Evolutionary conservation across 2,329 filamentous ascomycete species (phyloP), one percentile per base, ranked within the genome.

Genomic region (Coniochaeta sp.): DNA sequence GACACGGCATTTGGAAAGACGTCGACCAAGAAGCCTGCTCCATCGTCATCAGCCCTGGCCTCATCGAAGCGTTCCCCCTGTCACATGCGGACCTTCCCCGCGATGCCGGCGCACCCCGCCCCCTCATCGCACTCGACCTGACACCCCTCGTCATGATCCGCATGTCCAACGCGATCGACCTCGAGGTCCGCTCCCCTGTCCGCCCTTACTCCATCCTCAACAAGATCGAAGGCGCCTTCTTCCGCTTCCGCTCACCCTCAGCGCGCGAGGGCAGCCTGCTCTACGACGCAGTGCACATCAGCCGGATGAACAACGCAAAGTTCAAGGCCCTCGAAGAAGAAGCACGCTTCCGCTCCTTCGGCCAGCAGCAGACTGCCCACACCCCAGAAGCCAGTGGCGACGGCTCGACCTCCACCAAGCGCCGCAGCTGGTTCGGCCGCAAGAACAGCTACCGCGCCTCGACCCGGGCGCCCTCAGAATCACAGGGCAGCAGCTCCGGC

Each of bases 121-220:
- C 81, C 4, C 66, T 85, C 18, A 71, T 86, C 40, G 87, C 86
- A 6, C 80, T 96, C 30, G 90, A 96, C 63, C 81, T 99, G 38
- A 97, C 92, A 0, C 94, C 94, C 1, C 75, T 96, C 32, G 92
- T 97, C 7, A 87, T 91, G 58, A 84, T 97, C 55, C 83, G 92
- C 56, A 87, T 92, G 62, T 94, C 91, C 61, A 99, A 91, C 20
- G 89, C 88, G 3, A 81, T 99, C 28, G 94, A 99, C 65, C 89
- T 99, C 51, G 94, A 95, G 58, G 89, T 99, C 57, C 87, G 91
- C 48, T 96, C 92, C 6, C 89, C 89, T 1, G 87, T 91, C 24
- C 87, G 87, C 40, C 67, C 76, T 20, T 76, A 87, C 56, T 91
- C 87, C 5, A 81, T 82, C 60, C 78, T 96, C 52, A 79, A 76